Conservation (phyloP, 2,329 filamentous ascomycete species). For the Phaeosphaeriaceae sp. region DNA sequence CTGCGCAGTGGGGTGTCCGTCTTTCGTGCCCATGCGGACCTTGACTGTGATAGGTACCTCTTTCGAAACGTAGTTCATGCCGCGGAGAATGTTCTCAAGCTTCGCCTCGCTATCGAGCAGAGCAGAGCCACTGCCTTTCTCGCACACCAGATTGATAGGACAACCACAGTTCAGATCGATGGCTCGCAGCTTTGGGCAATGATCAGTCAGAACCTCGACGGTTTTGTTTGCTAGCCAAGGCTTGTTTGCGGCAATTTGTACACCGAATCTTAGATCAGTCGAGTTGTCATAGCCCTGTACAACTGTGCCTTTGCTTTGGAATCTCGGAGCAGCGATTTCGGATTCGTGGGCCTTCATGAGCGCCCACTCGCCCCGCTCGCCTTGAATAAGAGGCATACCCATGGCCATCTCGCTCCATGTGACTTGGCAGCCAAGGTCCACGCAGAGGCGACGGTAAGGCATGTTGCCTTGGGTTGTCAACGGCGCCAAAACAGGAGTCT, state of each 20-base stretch:
- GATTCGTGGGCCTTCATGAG: conserved; percentile 90
- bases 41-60: conserved; percentile 94
- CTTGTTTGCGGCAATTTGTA: conserved; percentile 90
- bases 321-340: conserved; percentile 75
- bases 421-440: conserved; percentile 85
- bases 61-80: conserved; percentile 93
- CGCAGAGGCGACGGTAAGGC: conserved; percentile 89
- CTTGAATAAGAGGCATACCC: conserved; percentile 86
- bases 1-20: conserved; percentile 77
- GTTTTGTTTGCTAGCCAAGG: conserved; percentile 90
- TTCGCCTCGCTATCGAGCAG: conserved; percentile 88
- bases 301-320: conserved; percentile 63
- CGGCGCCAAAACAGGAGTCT: conserved; percentile 92
- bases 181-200: conserved; percentile 83
- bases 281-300: conserved; percentile 82
- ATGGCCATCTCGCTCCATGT: conserved; percentile 99
- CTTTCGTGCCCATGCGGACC: conserved; percentile 88
- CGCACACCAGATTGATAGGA: conserved; percentile 92
- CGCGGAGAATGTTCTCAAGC: conserved; percentile 90
- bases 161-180: conserved; percentile 98
- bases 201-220: conserved; percentile 77
- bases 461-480: conserved; percentile 96
- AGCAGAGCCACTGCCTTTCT: conserved; percentile 86
- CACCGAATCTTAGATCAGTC: conserved; percentile 86
- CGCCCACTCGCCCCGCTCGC: conserved; percentile 91